A percentile compares a stretch with the other conserved stretches of the same genome.
Conservation (phyloP, 2,329 filamentous ascomycete species). For the Clonostachys chloroleuca region DNA sequence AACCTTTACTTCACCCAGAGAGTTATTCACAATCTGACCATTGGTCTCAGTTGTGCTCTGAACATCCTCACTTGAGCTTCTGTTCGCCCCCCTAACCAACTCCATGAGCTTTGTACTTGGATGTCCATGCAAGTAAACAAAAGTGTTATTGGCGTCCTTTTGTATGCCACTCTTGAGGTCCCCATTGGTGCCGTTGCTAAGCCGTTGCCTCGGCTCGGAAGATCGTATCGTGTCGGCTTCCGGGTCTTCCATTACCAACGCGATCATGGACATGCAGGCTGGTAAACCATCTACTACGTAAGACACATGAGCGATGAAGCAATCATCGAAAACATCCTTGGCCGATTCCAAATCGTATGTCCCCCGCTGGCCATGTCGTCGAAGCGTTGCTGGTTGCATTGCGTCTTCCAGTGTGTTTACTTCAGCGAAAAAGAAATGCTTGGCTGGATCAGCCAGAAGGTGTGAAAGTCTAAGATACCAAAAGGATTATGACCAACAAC, state of each 20-base stretch:
- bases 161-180: no score
- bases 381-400: not conserved
- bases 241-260: conserved; percentile 15
- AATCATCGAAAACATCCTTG: not conserved
- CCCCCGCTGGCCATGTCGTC: not conserved
- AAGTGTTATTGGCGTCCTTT: not conserved
- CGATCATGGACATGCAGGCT: not conserved
- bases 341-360: not conserved
- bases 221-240: conserved; percentile 2
- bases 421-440: not conserved
- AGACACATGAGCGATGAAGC: not conserved
- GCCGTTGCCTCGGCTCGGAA: no score
- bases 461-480: no score
- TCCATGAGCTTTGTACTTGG: not conserved
- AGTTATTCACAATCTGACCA: not conserved
- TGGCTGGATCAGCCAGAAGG: not conserved
- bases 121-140: not conserved
- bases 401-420: not conserved
- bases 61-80: not conserved
- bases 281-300: not conserved
- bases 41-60: not conserved
- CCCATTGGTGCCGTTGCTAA: no score
- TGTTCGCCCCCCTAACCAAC: not conserved
- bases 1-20: not conserved
- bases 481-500: no score